Evolutionary conservation across 495 filamentous ascomycete species (phyloP).

Genomic region (Ramalina intermedia): DNA sequence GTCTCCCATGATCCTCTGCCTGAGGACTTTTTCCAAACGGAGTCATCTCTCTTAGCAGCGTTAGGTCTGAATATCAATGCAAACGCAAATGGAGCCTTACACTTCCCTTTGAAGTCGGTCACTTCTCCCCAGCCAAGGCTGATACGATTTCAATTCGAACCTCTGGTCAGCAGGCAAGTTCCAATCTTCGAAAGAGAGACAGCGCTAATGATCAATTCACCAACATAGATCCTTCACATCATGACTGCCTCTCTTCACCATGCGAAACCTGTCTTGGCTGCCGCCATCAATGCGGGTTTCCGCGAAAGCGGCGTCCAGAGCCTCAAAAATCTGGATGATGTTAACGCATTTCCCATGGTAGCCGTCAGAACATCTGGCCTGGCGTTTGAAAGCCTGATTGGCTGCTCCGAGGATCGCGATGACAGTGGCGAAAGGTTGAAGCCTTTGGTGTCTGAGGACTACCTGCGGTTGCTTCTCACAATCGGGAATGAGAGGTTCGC

Average conservation of each 20-base stretch:
- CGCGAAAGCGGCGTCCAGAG: constrained; percentile 66
- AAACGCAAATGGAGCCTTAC: not conserved
- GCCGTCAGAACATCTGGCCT: constrained; percentile 71
- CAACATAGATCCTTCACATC: constrained; percentile 68
- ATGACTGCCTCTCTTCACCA: constrained; percentile 55
- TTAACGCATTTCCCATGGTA: constrained; percentile 51
- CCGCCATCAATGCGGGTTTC: constrained; percentile 69
- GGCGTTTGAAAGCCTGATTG: constrained; percentile 64
- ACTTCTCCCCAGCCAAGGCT: constrained; percentile 30
- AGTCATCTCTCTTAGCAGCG: constrained; percentile 17
- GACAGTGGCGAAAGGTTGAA: constrained; percentile 19
- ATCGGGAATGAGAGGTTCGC: constrained; percentile 65
- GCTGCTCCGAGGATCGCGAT: constrained; percentile 29
- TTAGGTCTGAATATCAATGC: constrained; percentile 14
- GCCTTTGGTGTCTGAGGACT: constrained; percentile 36
- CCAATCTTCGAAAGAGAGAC: not conserved
- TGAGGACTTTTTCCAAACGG: constrained; percentile 7
- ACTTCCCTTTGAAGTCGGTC: constrained; percentile 3
- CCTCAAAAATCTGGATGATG: constrained; percentile 26
- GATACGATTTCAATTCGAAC: constrained; percentile 85
- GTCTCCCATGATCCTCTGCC: constrained; percentile 59
- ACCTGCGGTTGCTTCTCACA: constrained; percentile 46
- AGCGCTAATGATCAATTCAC: not conserved
- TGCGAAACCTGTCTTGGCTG: constrained; percentile 56
- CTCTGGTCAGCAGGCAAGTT: constrained; percentile 51